Conservation (phyloP, 2,329 filamentous ascomycete species). For the Coniochaeta hoffmannii region DNA sequence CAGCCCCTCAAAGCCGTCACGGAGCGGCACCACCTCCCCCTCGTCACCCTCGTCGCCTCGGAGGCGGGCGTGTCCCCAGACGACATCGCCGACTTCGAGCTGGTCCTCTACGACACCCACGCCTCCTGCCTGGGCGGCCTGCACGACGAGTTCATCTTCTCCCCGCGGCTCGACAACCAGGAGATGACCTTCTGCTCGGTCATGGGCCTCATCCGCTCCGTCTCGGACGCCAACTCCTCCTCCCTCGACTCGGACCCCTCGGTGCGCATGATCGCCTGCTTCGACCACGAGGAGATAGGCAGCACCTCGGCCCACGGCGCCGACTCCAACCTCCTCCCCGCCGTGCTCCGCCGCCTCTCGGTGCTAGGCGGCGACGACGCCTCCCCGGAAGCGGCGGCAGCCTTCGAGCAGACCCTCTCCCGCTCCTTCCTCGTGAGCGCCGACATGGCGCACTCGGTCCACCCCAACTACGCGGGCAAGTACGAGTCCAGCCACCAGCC, state of each 20-base stretch:
- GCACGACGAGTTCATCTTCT: slow-evolving; percentile 92
- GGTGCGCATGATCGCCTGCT: slow-evolving; percentile 88
- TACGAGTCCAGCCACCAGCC: slow-evolving; percentile 89
- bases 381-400: slow-evolving; percentile 49
- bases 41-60: slow-evolving; percentile 77
- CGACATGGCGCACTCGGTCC: slow-evolving; percentile 94
- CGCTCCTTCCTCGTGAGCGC: slow-evolving; percentile 91
- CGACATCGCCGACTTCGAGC: slow-evolving; percentile 86
- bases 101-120: slow-evolving; percentile 95
- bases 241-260: slow-evolving; percentile 68
- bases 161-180: slow-evolving; percentile 89
- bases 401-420: slow-evolving; percentile 86
- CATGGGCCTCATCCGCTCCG: slow-evolving; percentile 74
- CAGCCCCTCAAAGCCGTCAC: slow-evolving; percentile 68
- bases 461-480: slow-evolving; percentile 89
- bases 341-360: slow-evolving; percentile 79
- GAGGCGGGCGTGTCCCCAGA: slow-evolving; percentile 64
- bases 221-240: slow-evolving; percentile 49
- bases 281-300: slow-evolving; percentile 97
- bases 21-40: slow-evolving; percentile 80
- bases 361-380: slow-evolving; percentile 53
- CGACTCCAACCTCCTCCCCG: slow-evolving; percentile 82
- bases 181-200: slow-evolving; percentile 94
- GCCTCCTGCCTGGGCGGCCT: slow-evolving; percentile 83
- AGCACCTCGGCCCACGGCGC: slow-evolving; percentile 89